Percentiles rank a stretch among this genome's conserved stretches.
phyloP scores from a whole-genome alignment of 345 rosid species.

The Barbarea vulgaris region DNA sequence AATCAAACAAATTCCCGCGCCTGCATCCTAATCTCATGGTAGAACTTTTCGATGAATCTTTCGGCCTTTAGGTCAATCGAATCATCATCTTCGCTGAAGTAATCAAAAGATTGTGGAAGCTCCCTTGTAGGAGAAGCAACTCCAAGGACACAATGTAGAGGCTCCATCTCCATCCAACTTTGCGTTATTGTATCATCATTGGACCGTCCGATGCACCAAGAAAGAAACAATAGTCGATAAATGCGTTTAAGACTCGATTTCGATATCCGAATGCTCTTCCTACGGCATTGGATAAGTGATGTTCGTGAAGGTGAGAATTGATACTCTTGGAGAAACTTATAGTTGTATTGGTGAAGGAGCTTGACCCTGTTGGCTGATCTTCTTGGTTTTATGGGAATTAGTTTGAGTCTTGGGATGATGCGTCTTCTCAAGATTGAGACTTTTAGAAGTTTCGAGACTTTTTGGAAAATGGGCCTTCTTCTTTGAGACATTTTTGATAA shows the following conservation, averaged over 20 bases:
- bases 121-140: slow-evolving; percentile 28
- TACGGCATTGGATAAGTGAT: slow-evolving; percentile 32
- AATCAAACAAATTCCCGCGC: slow-evolving; percentile 43
- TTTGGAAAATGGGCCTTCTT: slow-evolving; percentile 37
- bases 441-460: slow-evolving; percentile 45
- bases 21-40: slow-evolving; percentile 69
- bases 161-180: slow-evolving; percentile 38
- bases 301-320: slow-evolving; percentile 58
- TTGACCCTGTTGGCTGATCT: slow-evolving; percentile 40
- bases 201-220: slow-evolving; percentile 48
- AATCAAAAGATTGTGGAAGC: slow-evolving; percentile 23
- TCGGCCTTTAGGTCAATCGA: slow-evolving; percentile 78
- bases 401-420: slow-evolving; percentile 40
- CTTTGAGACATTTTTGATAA: slow-evolving; percentile 28
- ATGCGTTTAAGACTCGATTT: slow-evolving; percentile 7
- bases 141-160: slow-evolving; percentile 23
- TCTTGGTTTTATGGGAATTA: slow-evolving; percentile 40
- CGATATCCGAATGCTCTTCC: slow-evolving; percentile 12
- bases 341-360: slow-evolving; percentile 39
- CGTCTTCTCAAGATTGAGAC: slow-evolving; percentile 50
- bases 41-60: slow-evolving; percentile 66
- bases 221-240: slow-evolving; percentile 40
- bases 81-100: slow-evolving; percentile 41
- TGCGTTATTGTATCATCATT: slow-evolving; percentile 9
- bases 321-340: slow-evolving; percentile 48